phyloP scores from a whole-genome alignment of 2,329 filamentous ascomycete genomes.

The Ascochyta rabiei region DNA sequence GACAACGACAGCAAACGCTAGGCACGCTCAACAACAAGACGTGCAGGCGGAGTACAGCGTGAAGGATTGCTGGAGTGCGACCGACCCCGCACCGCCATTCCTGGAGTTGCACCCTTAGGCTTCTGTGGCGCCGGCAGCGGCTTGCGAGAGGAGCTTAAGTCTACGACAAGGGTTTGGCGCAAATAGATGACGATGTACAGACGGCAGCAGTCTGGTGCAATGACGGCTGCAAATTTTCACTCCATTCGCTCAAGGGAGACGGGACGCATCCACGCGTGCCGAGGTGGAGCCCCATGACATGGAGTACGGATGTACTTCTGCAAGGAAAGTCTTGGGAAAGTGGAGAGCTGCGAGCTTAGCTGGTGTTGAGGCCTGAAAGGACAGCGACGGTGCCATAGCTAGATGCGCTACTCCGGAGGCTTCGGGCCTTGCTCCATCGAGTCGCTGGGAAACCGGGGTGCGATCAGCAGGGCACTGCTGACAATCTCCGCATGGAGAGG shows the following conservation, averaged over 20 bases:
- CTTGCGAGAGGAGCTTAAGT: conserved; percentile 39
- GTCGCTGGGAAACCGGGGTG: conserved; percentile 21
- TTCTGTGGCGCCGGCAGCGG: conserved; percentile 34
- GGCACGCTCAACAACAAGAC: conserved; percentile 7
- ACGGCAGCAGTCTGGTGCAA: neutral
- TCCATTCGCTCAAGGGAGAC: conserved; percentile 19
- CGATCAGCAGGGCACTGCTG: conserved; percentile 31
- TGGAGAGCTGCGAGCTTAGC: conserved; percentile 11
- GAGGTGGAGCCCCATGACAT: conserved; percentile 4
- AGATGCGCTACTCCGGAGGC: conserved; percentile 20
- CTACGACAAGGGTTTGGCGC: conserved; percentile 24
- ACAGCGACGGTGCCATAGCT: conserved; percentile 1
- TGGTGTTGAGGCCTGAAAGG: conserved; percentile 9
- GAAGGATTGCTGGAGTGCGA: conserved; percentile 28
- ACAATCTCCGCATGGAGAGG: conserved; percentile 21
- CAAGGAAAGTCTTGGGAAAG: conserved; percentile 12
- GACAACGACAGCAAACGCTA: conserved; percentile 12
- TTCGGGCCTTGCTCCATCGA: conserved; percentile 23
- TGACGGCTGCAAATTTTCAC: conserved; percentile 10
- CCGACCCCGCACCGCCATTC: conserved; percentile 35
- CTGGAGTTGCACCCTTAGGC: conserved; percentile 16
- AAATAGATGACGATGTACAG: conserved; percentile 39
- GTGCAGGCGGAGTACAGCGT: conserved; percentile 19
- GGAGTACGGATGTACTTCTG: conserved; percentile 7
- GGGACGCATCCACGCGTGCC: conserved; percentile 8